These are phyloP conservation scores for Thelonectria olida DNA, from an alignment of 2,329 filamentous ascomycete species.

Conservation along the genomic window DNA sequence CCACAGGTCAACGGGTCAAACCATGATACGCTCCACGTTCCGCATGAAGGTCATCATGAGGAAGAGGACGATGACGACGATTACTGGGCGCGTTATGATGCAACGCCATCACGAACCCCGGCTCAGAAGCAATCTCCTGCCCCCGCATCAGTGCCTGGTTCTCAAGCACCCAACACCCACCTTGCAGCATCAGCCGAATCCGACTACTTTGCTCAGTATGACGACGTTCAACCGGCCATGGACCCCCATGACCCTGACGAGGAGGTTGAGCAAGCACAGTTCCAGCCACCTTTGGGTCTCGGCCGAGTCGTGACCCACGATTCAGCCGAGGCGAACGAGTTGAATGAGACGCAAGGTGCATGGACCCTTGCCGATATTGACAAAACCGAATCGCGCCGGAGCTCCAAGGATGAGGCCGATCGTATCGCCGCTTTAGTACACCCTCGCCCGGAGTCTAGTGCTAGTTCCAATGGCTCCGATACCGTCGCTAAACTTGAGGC, in stretches of 20 bases:
- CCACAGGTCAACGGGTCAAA: slow-evolving; percentile 24
- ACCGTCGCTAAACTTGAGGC: slow-evolving; percentile 71
- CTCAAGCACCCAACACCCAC: slow-evolving; percentile 32
- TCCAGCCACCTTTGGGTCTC: slow-evolving; percentile 46
- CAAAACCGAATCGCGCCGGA: slow-evolving; percentile 47
- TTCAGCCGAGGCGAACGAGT: slow-evolving; percentile 30
- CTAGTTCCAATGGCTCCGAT: slow-evolving; percentile 63
- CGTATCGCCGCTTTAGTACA: slow-evolving; percentile 57
- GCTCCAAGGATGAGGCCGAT: slow-evolving; percentile 43
- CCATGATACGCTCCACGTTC: slow-evolving; percentile 22
- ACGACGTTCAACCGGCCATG: slow-evolving; percentile 81
- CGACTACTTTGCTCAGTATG: slow-evolving; percentile 81
- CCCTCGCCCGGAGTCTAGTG: slow-evolving; percentile 67
- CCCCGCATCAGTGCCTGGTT: slow-evolving; percentile 51
- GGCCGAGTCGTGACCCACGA: slow-evolving; percentile 22
- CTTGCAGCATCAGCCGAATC: slow-evolving; percentile 62
- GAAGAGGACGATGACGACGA: slow-evolving; percentile 76
- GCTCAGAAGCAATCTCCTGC: slow-evolving; percentile 70
- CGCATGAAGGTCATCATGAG: slow-evolving; percentile 26
- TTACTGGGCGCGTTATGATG: slow-evolving; percentile 84
- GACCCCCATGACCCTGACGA: slow-evolving; percentile 86
- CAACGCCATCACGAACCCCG: slow-evolving; percentile 72
- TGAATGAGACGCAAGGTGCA: slow-evolving; percentile 44
- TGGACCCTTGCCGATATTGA: slow-evolving; percentile 58
- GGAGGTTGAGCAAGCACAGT: slow-evolving; percentile 50